Conservation (phyloP, 441 rosid genomes). For the Biscutella auriculata region DNA sequence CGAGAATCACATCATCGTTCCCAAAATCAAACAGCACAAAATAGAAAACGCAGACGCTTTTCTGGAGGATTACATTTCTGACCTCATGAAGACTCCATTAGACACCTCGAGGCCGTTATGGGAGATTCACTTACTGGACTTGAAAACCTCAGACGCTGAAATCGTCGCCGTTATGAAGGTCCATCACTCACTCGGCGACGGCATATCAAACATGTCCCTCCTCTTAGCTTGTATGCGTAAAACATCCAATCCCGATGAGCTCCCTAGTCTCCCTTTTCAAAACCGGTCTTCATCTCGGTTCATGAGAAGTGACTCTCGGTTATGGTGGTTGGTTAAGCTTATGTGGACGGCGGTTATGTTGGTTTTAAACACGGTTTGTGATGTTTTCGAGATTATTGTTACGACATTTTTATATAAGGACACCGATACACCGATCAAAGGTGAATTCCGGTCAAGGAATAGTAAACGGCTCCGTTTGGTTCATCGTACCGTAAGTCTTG, state of each 20-base stretch:
- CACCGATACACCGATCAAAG: conserved; percentile 34
- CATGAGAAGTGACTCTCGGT: not conserved
- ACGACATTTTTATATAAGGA: conserved; percentile 31
- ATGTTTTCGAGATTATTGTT: conserved; percentile 23
- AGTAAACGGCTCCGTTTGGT: conserved; percentile 22
- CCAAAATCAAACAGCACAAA: conserved; percentile 9
- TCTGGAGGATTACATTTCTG: conserved; percentile 29
- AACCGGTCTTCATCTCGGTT: conserved; percentile 4
- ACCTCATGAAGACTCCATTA: conserved; percentile 23
- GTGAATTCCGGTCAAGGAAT: conserved; percentile 12
- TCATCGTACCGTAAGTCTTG: conserved; percentile 26
- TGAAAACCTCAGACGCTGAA: conserved; percentile 28
- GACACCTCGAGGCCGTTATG: conserved; percentile 37
- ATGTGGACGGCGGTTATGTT: conserved; percentile 21
- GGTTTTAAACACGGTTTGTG: conserved; percentile 27
- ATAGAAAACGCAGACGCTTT: conserved; percentile 20
- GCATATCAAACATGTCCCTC: conserved; percentile 38
- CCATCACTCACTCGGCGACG: conserved; percentile 42
- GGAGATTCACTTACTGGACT: conserved; percentile 37
- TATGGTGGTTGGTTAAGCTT: conserved; percentile 12
- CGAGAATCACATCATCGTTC: conserved; percentile 17
- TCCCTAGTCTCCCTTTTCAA: conserved; percentile 28
- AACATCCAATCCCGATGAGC: conserved; percentile 23
- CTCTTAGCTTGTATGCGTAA: conserved; percentile 36
- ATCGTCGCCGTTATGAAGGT: conserved; percentile 25